phyloP scores from a whole-genome alignment of 2,329 filamentous ascomycete species.

The Fusarium newnesense region DNA sequence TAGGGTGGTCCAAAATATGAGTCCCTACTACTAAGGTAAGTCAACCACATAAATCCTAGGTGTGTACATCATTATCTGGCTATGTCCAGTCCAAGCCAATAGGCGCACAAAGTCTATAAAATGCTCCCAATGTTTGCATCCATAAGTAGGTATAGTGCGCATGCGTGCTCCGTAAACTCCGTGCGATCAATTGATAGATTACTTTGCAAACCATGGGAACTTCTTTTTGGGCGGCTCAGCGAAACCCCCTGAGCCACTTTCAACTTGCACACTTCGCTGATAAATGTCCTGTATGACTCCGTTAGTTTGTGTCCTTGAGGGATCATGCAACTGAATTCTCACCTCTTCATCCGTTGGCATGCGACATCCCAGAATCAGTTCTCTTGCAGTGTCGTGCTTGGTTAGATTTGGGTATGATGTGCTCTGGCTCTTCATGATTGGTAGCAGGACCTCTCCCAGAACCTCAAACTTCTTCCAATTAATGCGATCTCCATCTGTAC shows the following conservation, averaged over 20 bases:
- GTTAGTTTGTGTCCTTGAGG: slow-evolving; percentile 36
- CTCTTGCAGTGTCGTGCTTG: slow-evolving; percentile 75
- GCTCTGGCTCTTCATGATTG: slow-evolving; percentile 91
- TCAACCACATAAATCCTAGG: slow-evolving; percentile 7
- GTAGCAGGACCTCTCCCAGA: slow-evolving; percentile 88
- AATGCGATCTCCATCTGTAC: slow-evolving; percentile 76
- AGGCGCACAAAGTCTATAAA: slow-evolving; percentile 35
- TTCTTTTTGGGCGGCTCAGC: slow-evolving; percentile 69
- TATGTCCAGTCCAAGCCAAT: slow-evolving; percentile 20
- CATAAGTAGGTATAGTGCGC: slow-evolving; percentile 11
- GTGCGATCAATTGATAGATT: slow-evolving; percentile 32
- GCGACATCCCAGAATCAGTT: slow-evolving; percentile 82
- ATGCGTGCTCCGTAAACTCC: slow-evolving; percentile 43
- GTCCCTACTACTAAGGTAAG: slow-evolving; percentile 1
- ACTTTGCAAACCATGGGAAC: slow-evolving; percentile 73
- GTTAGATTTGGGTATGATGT: slow-evolving; percentile 79
- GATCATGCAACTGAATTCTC: slow-evolving; percentile 50
- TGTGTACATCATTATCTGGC: slow-evolving; percentile 9
- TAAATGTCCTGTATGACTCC: slow-evolving; percentile 66
- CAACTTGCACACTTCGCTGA: slow-evolving; percentile 68
- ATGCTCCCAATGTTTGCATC: slow-evolving; percentile 27
- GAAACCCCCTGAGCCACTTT: slow-evolving; percentile 59
- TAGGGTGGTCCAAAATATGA: slow-evolving; percentile 17
- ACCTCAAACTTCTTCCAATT: slow-evolving; percentile 99
- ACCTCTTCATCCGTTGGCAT: slow-evolving; percentile 91